These are phyloP conservation scores for Entelexis sorbosivorans DNA, from an alignment of 1,139 yeast species.

Conservation along the genomic window DNA sequence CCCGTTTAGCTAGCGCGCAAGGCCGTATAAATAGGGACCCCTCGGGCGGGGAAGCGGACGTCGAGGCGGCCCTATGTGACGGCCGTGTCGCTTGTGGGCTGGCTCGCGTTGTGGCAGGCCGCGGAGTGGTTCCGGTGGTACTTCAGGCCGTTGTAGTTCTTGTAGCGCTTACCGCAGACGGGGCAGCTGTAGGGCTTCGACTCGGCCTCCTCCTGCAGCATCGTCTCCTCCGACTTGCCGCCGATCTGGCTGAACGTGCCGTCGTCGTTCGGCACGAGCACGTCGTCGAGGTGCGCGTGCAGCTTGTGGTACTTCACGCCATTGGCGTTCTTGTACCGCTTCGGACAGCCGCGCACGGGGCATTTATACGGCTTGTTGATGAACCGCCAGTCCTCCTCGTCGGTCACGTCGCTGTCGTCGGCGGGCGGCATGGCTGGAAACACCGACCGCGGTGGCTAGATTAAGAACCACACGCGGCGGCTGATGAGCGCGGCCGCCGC, in stretches of 20 bases:
- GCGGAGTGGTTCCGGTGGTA: slow-evolving; percentile 80
- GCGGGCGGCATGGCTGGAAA: slow-evolving; percentile 7
- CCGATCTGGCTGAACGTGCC: slow-evolving; percentile 87
- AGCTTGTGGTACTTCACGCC: slow-evolving; percentile 92
- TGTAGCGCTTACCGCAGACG: slow-evolving; percentile 93
- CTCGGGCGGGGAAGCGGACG: not conserved
- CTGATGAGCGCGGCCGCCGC: not conserved
- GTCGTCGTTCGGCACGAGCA: slow-evolving; percentile 77
- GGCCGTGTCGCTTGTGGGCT: not conserved
- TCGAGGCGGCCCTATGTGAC: not conserved
- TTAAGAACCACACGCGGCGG: slow-evolving; percentile 6
- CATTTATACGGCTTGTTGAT: slow-evolving; percentile 84
- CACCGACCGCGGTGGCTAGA: slow-evolving; percentile 6
- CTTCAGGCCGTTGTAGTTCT: slow-evolving; percentile 88
- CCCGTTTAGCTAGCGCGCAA: no score
- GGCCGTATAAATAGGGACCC: slow-evolving; percentile 2
- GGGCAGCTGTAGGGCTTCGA: slow-evolving; percentile 97
- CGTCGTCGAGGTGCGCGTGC: slow-evolving; percentile 95
- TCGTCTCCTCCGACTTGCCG: slow-evolving; percentile 82
- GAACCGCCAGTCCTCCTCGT: slow-evolving; percentile 21
- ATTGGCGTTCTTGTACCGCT: slow-evolving; percentile 91
- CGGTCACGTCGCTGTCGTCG: slow-evolving; percentile 18
- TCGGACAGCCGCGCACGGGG: slow-evolving; percentile 96
- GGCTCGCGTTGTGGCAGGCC: slow-evolving; percentile 9
- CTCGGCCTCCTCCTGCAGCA: slow-evolving; percentile 60